phyloP scores from a whole-genome alignment of 768 basidiomycete species.

The Fomitopsis serialis region DNA sequence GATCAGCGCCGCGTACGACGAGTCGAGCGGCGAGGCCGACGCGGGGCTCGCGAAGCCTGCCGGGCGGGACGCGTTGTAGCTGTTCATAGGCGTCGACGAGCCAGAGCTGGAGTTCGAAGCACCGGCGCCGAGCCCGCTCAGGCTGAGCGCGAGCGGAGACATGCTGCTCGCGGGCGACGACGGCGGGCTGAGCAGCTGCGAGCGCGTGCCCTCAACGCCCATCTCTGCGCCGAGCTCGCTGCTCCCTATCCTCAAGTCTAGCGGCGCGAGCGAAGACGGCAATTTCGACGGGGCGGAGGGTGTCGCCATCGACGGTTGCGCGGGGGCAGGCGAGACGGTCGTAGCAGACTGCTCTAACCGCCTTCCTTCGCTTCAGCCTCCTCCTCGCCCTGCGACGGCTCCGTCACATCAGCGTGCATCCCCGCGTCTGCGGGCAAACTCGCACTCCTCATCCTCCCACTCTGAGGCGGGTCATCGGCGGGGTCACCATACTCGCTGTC shows the following conservation, averaged over 20 bases:
- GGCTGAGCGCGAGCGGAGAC: slow-evolving; percentile 3
- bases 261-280: not conserved
- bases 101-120: not conserved
- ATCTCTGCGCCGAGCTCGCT: not conserved
- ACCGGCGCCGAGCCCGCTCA: not conserved
- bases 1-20: slow-evolving; percentile 55
- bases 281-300: too few relatives aligned
- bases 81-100: not conserved
- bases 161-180: slow-evolving; percentile 11
- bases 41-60: not conserved
- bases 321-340: not conserved
- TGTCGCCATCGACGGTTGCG: not conserved
- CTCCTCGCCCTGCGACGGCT: slow-evolving; percentile 2
- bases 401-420: slow-evolving; percentile 7
- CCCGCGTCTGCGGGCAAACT: slow-evolving; percentile 11
- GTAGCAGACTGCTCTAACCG: slow-evolving; percentile 1
- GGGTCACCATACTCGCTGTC: slow-evolving; percentile 14
- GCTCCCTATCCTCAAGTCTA: slow-evolving; percentile 1
- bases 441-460: slow-evolving; percentile 10
- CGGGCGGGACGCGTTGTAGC: not conserved
- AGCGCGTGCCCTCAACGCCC: not conserved
- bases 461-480: slow-evolving; percentile 22
- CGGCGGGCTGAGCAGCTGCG: slow-evolving; percentile 20
- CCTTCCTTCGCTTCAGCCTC: slow-evolving; percentile 4
- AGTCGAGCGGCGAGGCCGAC: slow-evolving; percentile 17